Base-by-base conservation (phyloP, 495 filamentous ascomycete species). In the Talaromyces ruber region DNA sequence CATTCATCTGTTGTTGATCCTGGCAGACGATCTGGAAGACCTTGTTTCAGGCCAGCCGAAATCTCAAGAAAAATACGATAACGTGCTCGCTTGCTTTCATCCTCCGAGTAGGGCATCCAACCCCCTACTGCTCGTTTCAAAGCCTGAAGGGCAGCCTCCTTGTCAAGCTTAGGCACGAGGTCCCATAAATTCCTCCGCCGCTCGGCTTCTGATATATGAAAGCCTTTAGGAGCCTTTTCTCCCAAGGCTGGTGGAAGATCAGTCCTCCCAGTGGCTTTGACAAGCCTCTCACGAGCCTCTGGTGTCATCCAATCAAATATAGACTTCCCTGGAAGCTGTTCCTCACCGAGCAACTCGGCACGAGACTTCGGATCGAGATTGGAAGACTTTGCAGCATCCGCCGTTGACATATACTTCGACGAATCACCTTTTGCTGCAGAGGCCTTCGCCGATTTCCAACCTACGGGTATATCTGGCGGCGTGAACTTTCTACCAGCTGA, bases 231-330 rank as follows among this genome's bases (percentile, higher is more conserved):
- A 0, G 80, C 76, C 43, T 86, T 81, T 72, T 97, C 93, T 57
- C 89, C 82, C 14, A 86, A 74, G 4, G 86, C 94, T 7, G 84
- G 84, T 1, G 94, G 94, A 11, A 98, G 81, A 66, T 93, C 84
- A 14, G 73, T 69, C 54, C 86, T 90, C 1, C 92, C 92, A 8
- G 91, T 91, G 3, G 85, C 85, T 54, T 86, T 79, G 16, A 81
- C 91, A 63, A 98, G 82, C 24, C 85, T 84, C 52, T 91, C 87
- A 64, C 94, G 86, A 7, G 90, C 86, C 43, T 89, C 84, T 1
- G 92, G 82, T 0, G 91, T 88, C 73, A 98, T 84, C 76, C 88
- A 98, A 71, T 97, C 92, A 70, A 98, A 98, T 34, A 98, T 87
- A 1, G 94, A 98, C 72, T 97, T 97, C 9, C 91, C 89, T 4